Conservation (phyloP, 768 basidiomycete genomes). For the Lactifluus piperatus region DNA sequence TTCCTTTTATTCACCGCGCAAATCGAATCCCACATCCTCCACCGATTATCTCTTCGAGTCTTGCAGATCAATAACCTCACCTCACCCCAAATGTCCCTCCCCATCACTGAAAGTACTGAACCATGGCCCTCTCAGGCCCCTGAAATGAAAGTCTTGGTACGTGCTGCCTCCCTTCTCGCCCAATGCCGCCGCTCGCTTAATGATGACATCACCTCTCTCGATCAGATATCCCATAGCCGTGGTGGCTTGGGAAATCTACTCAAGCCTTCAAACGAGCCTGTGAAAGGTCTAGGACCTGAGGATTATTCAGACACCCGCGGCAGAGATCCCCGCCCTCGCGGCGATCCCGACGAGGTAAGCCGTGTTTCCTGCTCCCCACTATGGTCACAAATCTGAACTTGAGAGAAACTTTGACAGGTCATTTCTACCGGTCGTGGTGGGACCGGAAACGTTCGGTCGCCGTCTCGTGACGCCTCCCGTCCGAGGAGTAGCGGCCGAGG, state of each 20-base stretch:
- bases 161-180: background rate
- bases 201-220: background rate
- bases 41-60: background rate
- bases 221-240: constrained; percentile 50
- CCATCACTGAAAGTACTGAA: no score
- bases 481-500: background rate
- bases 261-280: constrained; percentile 28
- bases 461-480: constrained; percentile 44
- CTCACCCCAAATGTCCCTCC: background rate
- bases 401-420: constrained; percentile 25
- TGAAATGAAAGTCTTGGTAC: background rate
- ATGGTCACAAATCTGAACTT: no score
- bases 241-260: constrained; percentile 67
- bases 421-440: constrained; percentile 72
- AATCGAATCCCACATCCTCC: background rate
- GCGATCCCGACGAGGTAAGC: constrained; percentile 33
- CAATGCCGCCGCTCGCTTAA: background rate
- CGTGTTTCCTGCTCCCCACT: constrained; percentile 1
- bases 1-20: constrained; percentile 1
- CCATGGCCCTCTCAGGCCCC: constrained; percentile 10
- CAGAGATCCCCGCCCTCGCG: constrained; percentile 38
- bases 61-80: background rate
- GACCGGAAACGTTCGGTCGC: constrained; percentile 76
- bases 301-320: constrained; percentile 53
- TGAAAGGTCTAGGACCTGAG: constrained; percentile 34